Percentiles rank a stretch among this genome's conserved stretches.
phyloP scores from a whole-genome alignment of 2,329 filamentous ascomycete genomes.

The Neopestalotiopsis sp. region DNA sequence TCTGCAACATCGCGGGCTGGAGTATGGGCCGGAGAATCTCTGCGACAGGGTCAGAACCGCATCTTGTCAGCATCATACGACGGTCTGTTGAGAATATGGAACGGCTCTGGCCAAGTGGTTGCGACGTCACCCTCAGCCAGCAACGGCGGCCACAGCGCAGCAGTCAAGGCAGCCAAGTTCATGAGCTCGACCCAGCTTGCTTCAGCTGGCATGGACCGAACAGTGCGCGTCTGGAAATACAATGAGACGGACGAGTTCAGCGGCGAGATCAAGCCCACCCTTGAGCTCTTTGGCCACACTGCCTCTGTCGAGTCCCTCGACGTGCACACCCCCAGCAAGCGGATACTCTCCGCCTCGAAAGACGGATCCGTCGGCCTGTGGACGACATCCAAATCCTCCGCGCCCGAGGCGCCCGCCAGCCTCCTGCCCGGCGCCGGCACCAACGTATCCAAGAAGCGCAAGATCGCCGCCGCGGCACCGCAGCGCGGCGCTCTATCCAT shows the following conservation, averaged over 20 bases:
- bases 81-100: constrained; percentile 87
- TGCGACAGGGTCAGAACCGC: constrained; percentile 65
- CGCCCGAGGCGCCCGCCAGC: constrained; percentile 72
- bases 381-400: constrained; percentile 78
- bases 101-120: constrained; percentile 82
- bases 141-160: constrained; percentile 75
- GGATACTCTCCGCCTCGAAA: constrained; percentile 83
- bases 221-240: constrained; percentile 90
- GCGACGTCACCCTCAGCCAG: constrained; percentile 72
- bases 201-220: constrained; percentile 83
- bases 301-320: constrained; percentile 76
- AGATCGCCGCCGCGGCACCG: constrained; percentile 60
- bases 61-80: constrained; percentile 96
- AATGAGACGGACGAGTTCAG: constrained; percentile 67
- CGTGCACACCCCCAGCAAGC: constrained; percentile 73
- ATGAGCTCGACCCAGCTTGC: constrained; percentile 78
- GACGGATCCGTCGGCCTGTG: constrained; percentile 89
- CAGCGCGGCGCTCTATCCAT: constrained; percentile 82
- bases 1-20: constrained; percentile 69
- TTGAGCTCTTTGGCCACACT: constrained; percentile 86
- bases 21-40: constrained; percentile 55
- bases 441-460: constrained; percentile 75
- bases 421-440: constrained; percentile 71
- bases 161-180: constrained; percentile 84
- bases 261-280: constrained; percentile 68